Percentiles rank a stretch among this genome's conserved stretches.
Evolutionary conservation across 2,329 filamentous ascomycete species (phyloP).

Genomic region (Aspergillus sp.): DNA sequence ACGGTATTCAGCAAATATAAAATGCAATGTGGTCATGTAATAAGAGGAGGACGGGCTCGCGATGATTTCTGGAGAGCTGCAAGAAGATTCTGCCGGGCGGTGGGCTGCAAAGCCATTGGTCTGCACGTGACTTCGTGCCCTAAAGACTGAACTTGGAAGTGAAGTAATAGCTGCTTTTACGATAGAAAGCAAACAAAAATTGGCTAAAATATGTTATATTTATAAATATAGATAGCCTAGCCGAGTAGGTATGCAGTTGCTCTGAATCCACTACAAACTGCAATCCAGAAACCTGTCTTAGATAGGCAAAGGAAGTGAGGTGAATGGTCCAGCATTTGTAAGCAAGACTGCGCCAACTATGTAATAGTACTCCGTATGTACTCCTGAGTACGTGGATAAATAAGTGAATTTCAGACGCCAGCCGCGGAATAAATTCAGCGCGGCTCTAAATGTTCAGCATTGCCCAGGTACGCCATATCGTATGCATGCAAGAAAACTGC

Average conservation of each 20-base stretch:
- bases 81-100: conserved; percentile 14
- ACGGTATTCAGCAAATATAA: background rate
- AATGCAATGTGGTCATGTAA: conserved; percentile 1
- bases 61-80: conserved; percentile 3
- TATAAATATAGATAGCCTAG: too few relatives aligned
- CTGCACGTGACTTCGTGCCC: background rate
- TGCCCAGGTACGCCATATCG: conserved; percentile 22
- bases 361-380: background rate
- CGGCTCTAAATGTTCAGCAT: background rate
- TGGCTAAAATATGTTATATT: too few relatives aligned
- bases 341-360: background rate
- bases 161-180: too few relatives aligned
- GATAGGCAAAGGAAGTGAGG: too few relatives aligned
- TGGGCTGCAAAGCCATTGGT: background rate
- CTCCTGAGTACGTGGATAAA: background rate
- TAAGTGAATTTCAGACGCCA: background rate
- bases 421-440: background rate
- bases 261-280: too few relatives aligned
- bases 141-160: too few relatives aligned
- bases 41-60: background rate
- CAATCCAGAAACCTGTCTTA: too few relatives aligned
- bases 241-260: too few relatives aligned
- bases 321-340: background rate
- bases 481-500: conserved; percentile 26
- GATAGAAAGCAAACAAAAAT: too few relatives aligned